These are phyloP conservation scores for Omphalotus guepiniiformis DNA, from an alignment of 768 basidiomycete genomes.

Conservation along the genomic window DNA sequence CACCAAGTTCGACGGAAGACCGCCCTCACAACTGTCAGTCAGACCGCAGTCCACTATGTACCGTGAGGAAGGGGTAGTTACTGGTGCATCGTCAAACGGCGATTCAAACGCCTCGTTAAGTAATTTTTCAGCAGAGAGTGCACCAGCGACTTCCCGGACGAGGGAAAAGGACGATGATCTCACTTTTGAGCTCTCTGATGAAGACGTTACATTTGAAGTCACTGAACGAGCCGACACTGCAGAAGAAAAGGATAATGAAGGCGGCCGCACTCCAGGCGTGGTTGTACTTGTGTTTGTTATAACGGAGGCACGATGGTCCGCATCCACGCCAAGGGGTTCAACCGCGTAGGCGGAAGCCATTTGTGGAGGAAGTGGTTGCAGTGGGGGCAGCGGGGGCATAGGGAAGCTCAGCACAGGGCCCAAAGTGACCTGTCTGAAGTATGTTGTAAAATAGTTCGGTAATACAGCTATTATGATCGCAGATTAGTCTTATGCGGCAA, in stretches of 20 bases:
- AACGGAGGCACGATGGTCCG: slow-evolving; percentile 31
- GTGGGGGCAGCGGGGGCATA: slow-evolving; percentile 67
- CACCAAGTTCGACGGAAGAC: slow-evolving; percentile 32
- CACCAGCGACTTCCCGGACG: background rate
- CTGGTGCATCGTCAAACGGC: slow-evolving; percentile 12
- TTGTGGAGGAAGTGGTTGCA: slow-evolving; percentile 50
- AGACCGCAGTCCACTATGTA: slow-evolving; percentile 46
- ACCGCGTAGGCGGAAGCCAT: slow-evolving; percentile 34
- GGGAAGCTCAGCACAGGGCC: slow-evolving; percentile 61
- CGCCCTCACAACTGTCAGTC: slow-evolving; percentile 35
- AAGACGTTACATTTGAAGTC: slow-evolving; percentile 17
- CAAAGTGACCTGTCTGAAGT: slow-evolving; percentile 61
- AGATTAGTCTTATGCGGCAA: background rate
- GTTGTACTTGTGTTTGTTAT: slow-evolving; percentile 31
- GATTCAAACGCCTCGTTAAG: slow-evolving; percentile 11
- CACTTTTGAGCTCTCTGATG: slow-evolving; percentile 1
- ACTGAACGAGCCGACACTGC: slow-evolving; percentile 31
- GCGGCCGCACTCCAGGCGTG: slow-evolving; percentile 31
- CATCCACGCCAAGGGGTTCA: slow-evolving; percentile 29
- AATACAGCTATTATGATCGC: slow-evolving; percentile 45
- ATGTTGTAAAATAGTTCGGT: slow-evolving; percentile 66
- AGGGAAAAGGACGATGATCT: slow-evolving; percentile 10
- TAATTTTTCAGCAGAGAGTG: background rate
- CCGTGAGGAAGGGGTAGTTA: slow-evolving; percentile 25
- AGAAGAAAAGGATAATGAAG: slow-evolving; percentile 52